Evolutionary conservation across 305 asterid species (phyloP).

Genomic region (Fraxinus latifolia): DNA sequence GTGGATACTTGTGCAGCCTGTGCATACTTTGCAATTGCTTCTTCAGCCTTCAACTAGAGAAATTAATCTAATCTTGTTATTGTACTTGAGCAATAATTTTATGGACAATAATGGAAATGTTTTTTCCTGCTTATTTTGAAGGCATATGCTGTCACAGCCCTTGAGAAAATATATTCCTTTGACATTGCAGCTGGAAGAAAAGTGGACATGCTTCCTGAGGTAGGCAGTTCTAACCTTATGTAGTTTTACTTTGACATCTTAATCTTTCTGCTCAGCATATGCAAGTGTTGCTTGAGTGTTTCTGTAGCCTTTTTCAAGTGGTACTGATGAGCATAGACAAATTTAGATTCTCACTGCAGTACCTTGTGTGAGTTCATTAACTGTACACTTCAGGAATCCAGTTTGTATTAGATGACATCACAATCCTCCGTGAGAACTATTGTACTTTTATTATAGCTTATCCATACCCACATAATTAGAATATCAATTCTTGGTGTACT

Average conservation of each 20-base stretch:
- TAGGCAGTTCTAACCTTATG: constrained; percentile 28
- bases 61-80: not conserved
- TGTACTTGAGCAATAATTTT: constrained; percentile 8
- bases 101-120: constrained; percentile 4
- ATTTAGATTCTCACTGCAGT: not conserved
- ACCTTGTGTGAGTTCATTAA: not conserved
- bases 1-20: not conserved
- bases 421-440: not conserved
- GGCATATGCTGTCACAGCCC: constrained; percentile 90
- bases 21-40: not conserved
- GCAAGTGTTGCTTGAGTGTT: constrained; percentile 3
- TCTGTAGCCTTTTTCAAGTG: constrained; percentile 3
- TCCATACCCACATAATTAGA: not conserved
- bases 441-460: constrained; percentile 8
- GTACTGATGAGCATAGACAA: not conserved
- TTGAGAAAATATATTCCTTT: constrained; percentile 84
- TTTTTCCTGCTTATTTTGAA: constrained; percentile 37
- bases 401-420: constrained; percentile 11
- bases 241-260: constrained; percentile 11
- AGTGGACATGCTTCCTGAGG: constrained; percentile 88
- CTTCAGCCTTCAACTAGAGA: not conserved
- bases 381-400: constrained; percentile 1
- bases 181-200: constrained; percentile 90
- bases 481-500: not conserved
- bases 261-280: not conserved